Percentiles rank a stretch among this genome's conserved stretches.
phyloP scores from a whole-genome alignment of 176 grass and related monocot genomes.

The Hyparrhenia diplandra region DNA sequence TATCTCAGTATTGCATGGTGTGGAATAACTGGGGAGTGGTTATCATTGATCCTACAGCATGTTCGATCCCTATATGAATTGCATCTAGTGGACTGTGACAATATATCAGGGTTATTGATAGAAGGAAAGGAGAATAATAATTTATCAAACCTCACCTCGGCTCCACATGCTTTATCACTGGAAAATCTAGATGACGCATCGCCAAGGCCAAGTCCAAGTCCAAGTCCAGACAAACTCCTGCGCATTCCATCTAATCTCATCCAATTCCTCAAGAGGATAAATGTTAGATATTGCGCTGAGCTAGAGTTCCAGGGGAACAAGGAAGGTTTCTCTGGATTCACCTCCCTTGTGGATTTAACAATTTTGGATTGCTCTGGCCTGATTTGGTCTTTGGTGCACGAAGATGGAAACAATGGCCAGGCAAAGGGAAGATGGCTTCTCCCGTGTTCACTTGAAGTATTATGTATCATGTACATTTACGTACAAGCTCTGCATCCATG shows the following conservation, averaged over 20 bases:
- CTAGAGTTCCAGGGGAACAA: background rate
- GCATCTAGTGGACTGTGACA: too few relatives aligned
- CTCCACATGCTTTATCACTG: too few relatives aligned
- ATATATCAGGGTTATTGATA: too few relatives aligned
- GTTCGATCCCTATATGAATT: too few relatives aligned
- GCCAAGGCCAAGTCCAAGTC: too few relatives aligned
- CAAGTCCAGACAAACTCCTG: background rate
- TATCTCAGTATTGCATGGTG: too few relatives aligned
- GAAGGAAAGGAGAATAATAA: too few relatives aligned
- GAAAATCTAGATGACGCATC: too few relatives aligned
- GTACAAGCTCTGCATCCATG: background rate
- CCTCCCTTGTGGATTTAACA: too few relatives aligned
- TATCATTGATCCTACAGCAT: too few relatives aligned
- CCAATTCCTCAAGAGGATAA: background rate
- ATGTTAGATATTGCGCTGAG: fast-evolving
- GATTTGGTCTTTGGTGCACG: background rate
- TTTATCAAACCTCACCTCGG: too few relatives aligned
- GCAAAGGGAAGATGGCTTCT: background rate
- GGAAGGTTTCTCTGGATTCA: background rate
- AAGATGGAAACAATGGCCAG: background rate
- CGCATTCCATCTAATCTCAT: background rate
- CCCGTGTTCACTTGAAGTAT: background rate
- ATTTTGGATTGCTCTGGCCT: background rate
- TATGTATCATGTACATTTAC: fast-evolving
- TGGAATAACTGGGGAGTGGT: too few relatives aligned